These are phyloP conservation scores for Solanum ahanhuiri DNA, from an alignment of 257 asterid species.

Conservation along the genomic window DNA sequence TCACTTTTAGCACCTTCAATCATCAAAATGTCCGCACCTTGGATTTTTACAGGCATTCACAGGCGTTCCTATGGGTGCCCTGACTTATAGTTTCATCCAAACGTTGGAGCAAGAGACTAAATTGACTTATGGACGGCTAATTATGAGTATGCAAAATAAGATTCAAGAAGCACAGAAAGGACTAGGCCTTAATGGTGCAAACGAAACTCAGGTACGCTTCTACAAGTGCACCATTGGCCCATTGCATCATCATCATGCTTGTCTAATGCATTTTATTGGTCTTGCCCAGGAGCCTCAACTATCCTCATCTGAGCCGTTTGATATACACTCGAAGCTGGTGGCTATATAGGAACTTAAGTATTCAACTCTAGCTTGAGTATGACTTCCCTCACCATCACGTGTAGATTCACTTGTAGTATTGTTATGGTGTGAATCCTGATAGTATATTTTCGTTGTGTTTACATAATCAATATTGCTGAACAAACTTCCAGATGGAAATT, in stretches of 20 bases:
- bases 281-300: conserved; percentile 4
- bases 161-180: conserved; percentile 18
- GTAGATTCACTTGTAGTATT: background rate
- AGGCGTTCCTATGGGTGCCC: conserved; percentile 46
- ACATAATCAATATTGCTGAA: background rate
- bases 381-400: background rate
- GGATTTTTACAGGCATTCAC: conserved; percentile 37
- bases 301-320: background rate
- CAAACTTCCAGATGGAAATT: background rate
- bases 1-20: background rate
- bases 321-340: background rate
- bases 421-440: background rate
- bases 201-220: background rate
- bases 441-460: background rate
- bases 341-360: background rate
- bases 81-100: conserved; percentile 57
- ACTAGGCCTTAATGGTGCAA: conserved; percentile 13
- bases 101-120: conserved; percentile 40
- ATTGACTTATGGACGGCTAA: conserved; percentile 39
- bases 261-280: background rate
- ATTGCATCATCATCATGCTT: background rate
- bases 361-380: background rate
- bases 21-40: background rate
- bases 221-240: background rate
- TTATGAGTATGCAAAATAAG: conserved; percentile 28